Conservation (phyloP, 2,329 filamentous ascomycete species). For the Magnaporthales sp. region DNA sequence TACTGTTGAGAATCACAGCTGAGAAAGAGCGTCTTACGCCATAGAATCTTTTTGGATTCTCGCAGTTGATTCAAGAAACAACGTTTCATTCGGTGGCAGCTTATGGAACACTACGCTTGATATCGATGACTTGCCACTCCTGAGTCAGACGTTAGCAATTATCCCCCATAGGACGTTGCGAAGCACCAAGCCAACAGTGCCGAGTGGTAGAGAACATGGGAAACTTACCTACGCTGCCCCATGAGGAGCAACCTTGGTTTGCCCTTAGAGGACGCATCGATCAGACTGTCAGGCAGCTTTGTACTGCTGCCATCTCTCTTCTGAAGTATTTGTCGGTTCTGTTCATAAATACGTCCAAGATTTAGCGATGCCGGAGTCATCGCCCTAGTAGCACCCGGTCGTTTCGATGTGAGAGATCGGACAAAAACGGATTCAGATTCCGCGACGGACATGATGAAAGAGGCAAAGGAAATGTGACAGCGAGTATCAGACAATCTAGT, state of each 20-base stretch:
- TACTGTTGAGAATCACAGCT: not conserved
- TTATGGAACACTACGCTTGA: constrained; percentile 99
- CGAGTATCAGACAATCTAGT: not conserved
- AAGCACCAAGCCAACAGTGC: not conserved
- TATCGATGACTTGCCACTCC: constrained; percentile 97
- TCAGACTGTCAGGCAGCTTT: constrained; percentile 29
- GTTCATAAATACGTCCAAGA: constrained; percentile 53
- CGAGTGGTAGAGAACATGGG: not conserved
- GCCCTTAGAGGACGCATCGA: constrained; percentile 43
- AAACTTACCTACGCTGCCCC: constrained; percentile 78
- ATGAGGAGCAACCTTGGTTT: constrained; percentile 87
- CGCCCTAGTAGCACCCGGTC: constrained; percentile 23
- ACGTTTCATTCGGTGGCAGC: constrained; percentile 86
- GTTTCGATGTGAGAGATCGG: not conserved
- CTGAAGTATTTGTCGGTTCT: constrained; percentile 45
- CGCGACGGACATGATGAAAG: constrained; percentile 16
- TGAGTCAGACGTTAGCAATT: constrained; percentile 27
- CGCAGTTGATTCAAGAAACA: constrained; percentile 92
- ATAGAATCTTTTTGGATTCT: constrained; percentile 91
- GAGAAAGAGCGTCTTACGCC: constrained; percentile 55
- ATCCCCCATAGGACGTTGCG: not conserved
- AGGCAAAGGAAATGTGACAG: not conserved
- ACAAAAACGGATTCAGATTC: constrained; percentile 9
- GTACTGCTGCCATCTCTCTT: constrained; percentile 37
- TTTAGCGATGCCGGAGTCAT: constrained; percentile 53